Base-by-base conservation (phyloP, 2,329 filamentous ascomycete species). In the Elsinoe fawcettii region DNA sequence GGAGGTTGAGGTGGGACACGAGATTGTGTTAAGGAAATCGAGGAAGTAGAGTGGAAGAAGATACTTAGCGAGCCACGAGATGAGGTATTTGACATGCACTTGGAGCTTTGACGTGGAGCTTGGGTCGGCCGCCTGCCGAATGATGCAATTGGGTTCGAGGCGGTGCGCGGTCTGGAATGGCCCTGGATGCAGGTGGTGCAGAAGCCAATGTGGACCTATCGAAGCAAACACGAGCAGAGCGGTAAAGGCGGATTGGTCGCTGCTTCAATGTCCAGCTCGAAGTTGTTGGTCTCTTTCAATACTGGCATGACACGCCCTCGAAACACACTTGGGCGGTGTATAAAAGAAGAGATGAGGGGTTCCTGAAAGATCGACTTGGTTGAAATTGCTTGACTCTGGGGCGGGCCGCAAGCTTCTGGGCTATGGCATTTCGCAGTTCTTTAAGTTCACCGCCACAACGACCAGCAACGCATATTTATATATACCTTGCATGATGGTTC, bases 121-220 rank as follows among this genome's bases (percentile, higher is more conserved):
- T 39, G 49, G 49, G 22, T 30, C 12, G 30, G 25, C 16, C 32
- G 20, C 27, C 46, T 30, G 9, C 27, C 27, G 16, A 18, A 49
- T 49, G 44, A 34, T 51, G 46, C 25, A 32, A 51, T 34, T 51
- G 46, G 46, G 41, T 34, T 51, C 25, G 25, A 51, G 25, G 46
- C 46, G 46, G 16, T 51, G 46, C 46, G 23, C 16, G 46, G 25
- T 51, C 46, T 51, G 30, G 46, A 51, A 51, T 51, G 25, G 39
- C 25, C 41, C 20, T 25, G 14, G 11, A 22, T 46, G 41, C 41
- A 46, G 20, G 41, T 46, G 20, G 41, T 46, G 41, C 41, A 46
- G 20, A 46, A 23, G 41, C n/a, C 41, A 46, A 23, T 46, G 22
- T 9, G 20, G 41, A 46, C 41, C 41, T 27, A 46, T 18, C 9